A percentile compares a stretch with the other conserved stretches of the same genome.
Evolutionary conservation across 805 yeast genomes (phyloP).

Genomic region (Priceomyces castillae): DNA sequence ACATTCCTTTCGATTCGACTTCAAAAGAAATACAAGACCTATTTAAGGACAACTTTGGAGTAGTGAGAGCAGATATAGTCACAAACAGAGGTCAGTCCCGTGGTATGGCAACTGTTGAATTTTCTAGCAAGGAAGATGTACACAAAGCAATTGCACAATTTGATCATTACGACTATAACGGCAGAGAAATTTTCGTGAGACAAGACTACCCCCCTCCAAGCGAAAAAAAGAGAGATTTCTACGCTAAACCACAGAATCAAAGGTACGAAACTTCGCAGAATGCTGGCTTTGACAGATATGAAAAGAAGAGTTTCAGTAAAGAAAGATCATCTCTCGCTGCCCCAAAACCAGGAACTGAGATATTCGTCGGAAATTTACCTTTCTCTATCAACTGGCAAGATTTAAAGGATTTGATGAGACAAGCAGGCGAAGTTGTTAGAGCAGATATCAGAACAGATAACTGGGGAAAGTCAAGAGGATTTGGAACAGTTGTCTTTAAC

Average conservation of each 20-base stretch:
- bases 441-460: conserved; percentile 72
- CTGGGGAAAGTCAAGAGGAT: conserved; percentile 79
- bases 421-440: conserved; percentile 71
- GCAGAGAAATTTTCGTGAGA: conserved; percentile 83
- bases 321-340: conserved; percentile 9
- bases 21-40: conserved; percentile 58
- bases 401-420: conserved; percentile 77
- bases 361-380: conserved; percentile 81
- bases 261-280: conserved; percentile 20
- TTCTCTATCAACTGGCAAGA: conserved; percentile 81
- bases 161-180: conserved; percentile 62
- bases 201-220: conserved; percentile 85
- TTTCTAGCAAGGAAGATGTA: conserved; percentile 61
- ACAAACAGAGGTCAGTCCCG: conserved; percentile 75
- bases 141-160: conserved; percentile 65
- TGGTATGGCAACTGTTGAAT: conserved; percentile 93
- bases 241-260: conserved; percentile 18
- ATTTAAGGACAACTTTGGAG: conserved; percentile 50
- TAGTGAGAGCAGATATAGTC: conserved; percentile 80
- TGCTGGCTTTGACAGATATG: conserved; percentile 18
- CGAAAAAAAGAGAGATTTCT: conserved; percentile 26
- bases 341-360: conserved; percentile 48
- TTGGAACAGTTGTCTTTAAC: conserved; percentile 74
- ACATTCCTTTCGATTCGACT: conserved; percentile 63
- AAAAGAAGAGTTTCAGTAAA: conserved; percentile 11